Evolutionary conservation across 495 filamentous ascomycete species (phyloP), one percentile per base, ranked within the genome.

Genomic region (Endocarpon pusillum): DNA sequence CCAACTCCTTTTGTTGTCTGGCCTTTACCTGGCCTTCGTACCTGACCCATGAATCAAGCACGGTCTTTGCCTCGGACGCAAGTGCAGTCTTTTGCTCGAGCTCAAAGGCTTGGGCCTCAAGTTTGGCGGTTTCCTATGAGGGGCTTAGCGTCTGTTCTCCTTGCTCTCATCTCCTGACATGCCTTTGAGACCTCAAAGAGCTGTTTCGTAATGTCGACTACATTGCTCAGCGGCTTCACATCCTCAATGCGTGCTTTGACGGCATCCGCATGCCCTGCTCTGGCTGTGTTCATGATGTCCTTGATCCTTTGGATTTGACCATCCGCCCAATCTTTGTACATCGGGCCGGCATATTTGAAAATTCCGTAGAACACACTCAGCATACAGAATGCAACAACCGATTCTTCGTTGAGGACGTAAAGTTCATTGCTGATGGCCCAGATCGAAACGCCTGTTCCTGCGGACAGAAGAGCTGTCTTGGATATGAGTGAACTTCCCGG

Each of bases 361-460:
- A 93, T 67, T 34, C 73, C 83, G 47, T 61, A 78, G 74, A 91
- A 94, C 40, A 94, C 77, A 49, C 73, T 83, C 48, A 96, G 64
- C 39, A 94, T 63, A 54, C 74, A 82, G 62, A 99, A 67, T 35
- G 80, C 78, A 46, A 91, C 79, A 48, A 99, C 75, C 38, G 85
- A 71, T 67, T 99, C 91, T 67, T 96, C 87, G 64, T 96, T 99
- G 58, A 99, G 67, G 55, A 99, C 82, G 59, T 94, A 99, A 66
- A 96, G 78, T 67, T 99, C 91, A 62, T 93, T 99, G 76, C 79
- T 87, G 64, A 99, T 85, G 50, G 89, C 91, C 51, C 85, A 89
- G 48, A 93, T 69, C 45, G 81, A 84, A 41, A 86, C 52, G 64
- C 83, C 86, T 53, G 91, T 83, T 38, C 75, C 76, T 38, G 83